phyloP scores from a whole-genome alignment of 345 rosid genomes.

The Eucalyptus pauciflora region DNA sequence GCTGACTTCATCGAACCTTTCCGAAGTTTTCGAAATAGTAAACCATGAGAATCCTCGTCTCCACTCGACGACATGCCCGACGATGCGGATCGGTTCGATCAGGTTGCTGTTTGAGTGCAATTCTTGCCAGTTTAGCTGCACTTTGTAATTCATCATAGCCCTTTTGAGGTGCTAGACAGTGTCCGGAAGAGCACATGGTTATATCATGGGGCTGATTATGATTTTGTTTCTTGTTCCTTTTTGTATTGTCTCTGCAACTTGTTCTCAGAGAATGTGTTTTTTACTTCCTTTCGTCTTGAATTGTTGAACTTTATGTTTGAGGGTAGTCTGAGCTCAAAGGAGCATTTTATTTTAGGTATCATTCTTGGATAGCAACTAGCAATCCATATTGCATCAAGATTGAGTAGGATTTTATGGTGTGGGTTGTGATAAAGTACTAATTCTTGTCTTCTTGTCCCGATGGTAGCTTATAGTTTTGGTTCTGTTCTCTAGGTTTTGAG shows the following conservation, averaged over 20 bases:
- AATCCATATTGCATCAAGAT: not conserved
- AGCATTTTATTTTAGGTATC: not conserved
- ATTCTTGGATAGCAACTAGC: not conserved
- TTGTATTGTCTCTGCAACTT: not conserved
- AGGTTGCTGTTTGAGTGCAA: no score
- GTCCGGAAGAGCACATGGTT: not conserved
- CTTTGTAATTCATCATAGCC: no score
- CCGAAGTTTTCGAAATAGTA: no score
- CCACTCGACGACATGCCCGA: no score
- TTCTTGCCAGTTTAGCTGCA: no score
- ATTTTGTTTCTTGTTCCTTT: not conserved
- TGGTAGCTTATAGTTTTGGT: accelerated
- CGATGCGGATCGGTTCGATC: no score
- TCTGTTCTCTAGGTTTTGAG: not conserved
- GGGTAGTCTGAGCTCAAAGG: not conserved
- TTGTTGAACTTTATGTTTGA: not conserved
- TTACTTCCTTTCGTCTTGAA: not conserved
- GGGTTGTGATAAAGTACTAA: accelerated
- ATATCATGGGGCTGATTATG: not conserved
- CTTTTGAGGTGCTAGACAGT: not conserved
- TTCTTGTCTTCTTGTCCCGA: not conserved
- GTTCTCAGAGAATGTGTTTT: not conserved
- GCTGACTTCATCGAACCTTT: no score
- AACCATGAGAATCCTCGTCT: no score
- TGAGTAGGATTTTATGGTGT: not conserved